A percentile compares a stretch with the other conserved stretches of the same genome.
Evolutionary conservation across 306 rosid genomes (phyloP).

Genomic region (Cicer arietinum): DNA sequence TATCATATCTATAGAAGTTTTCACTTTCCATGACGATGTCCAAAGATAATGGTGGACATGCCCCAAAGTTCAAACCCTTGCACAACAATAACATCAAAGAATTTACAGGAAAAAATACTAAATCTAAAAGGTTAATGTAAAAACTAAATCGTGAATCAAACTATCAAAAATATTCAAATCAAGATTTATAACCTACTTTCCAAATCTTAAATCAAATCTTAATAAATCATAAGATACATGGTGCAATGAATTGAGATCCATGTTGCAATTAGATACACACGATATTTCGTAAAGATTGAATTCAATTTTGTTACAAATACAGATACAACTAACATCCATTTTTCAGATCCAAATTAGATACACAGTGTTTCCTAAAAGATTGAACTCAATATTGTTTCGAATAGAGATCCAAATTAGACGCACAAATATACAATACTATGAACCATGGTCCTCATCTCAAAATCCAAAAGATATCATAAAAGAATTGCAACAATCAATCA

Average conservation of each 20-base stretch:
- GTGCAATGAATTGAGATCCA: background rate
- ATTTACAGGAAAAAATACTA: background rate
- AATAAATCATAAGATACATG: background rate
- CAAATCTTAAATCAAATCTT: background rate
- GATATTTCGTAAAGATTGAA: background rate
- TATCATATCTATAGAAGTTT: background rate
- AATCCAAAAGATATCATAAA: background rate
- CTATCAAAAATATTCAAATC: background rate
- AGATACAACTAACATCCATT: background rate
- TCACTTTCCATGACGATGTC: background rate
- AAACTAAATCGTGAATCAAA: background rate
- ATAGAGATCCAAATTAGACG: too few relatives aligned
- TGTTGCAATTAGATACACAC: background rate
- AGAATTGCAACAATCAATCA: background rate
- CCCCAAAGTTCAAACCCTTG: conserved; percentile 1
- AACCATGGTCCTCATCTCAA: background rate
- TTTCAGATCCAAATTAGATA: too few relatives aligned
- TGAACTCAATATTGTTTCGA: too few relatives aligned
- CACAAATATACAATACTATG: too few relatives aligned
- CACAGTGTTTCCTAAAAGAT: too few relatives aligned
- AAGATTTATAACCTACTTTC: background rate
- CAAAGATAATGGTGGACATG: background rate
- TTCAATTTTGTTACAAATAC: background rate
- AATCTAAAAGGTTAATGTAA: background rate
- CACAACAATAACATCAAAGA: background rate